Percentiles rank a stretch among this genome's conserved stretches.
These are phyloP conservation scores for Uromyces viciae-fabae DNA, from an alignment of 1,284 basidiomycete species.

Conservation along the genomic window DNA sequence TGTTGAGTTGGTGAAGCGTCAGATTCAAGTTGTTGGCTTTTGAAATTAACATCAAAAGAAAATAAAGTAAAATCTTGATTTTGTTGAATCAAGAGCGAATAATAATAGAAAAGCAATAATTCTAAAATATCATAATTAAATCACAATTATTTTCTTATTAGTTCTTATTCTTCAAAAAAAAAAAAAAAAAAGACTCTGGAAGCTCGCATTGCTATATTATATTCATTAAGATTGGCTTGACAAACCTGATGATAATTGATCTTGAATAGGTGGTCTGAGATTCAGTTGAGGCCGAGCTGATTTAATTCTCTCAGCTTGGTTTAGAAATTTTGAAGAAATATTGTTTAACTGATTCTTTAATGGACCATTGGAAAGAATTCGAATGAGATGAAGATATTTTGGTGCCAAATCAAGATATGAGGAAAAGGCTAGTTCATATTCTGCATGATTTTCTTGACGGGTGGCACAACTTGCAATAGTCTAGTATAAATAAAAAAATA, in stretches of 20 bases:
- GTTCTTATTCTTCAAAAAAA: no score
- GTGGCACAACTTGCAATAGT: slow-evolving; percentile 29
- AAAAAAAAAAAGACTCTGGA: no score
- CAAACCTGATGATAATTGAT: slow-evolving; percentile 24
- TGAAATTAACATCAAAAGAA: no score
- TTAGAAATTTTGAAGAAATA: slow-evolving; percentile 35
- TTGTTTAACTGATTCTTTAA: slow-evolving; percentile 21
- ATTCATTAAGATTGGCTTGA: no score
- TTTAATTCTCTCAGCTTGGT: slow-evolving; percentile 37
- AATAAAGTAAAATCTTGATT: no score
- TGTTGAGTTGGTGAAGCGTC: no score
- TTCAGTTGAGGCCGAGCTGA: slow-evolving; percentile 12
- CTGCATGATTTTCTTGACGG: slow-evolving; percentile 25
- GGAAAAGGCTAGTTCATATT: slow-evolving; percentile 34
- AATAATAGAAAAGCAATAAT: no score
- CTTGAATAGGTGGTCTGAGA: slow-evolving; percentile 12
- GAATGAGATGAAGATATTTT: slow-evolving; percentile 32
- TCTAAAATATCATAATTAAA: no score
- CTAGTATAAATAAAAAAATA: neutral
- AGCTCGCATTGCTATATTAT: no score
- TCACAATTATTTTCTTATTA: no score
- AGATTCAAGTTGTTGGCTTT: no score
- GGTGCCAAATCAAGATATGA: slow-evolving; percentile 23
- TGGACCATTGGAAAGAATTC: neutral
- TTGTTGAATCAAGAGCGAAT: no score